Percentiles rank a stretch among this genome's conserved stretches.
These are phyloP conservation scores for Thalassiosira delicatula DNA, from an alignment of 352 stramenopile species.

Conservation along the genomic window DNA sequence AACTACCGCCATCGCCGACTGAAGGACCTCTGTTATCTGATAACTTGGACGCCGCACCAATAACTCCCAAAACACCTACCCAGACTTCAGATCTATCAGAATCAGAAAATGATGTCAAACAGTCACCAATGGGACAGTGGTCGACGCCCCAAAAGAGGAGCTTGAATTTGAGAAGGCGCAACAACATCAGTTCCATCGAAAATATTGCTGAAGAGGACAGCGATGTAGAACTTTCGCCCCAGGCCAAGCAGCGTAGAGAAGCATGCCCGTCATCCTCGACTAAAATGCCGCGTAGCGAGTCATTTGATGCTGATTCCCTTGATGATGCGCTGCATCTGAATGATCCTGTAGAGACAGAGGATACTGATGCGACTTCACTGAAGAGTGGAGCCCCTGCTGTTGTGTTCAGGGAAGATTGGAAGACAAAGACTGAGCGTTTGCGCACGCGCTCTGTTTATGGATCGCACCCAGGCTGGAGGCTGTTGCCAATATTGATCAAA, in stretches of 20 bases:
- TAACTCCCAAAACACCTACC: slow-evolving; percentile 22
- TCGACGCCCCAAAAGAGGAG: slow-evolving; percentile 60
- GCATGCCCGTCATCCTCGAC: slow-evolving; percentile 31
- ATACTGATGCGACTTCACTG: slow-evolving; percentile 23
- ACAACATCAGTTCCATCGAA: slow-evolving; percentile 19
- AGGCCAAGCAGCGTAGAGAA: slow-evolving; percentile 48
- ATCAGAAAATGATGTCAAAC: slow-evolving; percentile 2
- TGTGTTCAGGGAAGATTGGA: slow-evolving; percentile 87
- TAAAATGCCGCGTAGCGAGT: slow-evolving; percentile 32
- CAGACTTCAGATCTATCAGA: neutral
- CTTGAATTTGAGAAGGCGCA: slow-evolving; percentile 47
- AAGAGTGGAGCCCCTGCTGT: slow-evolving; percentile 64
- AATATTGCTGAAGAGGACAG: slow-evolving; percentile 41
- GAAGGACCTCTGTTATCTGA: slow-evolving; percentile 33
- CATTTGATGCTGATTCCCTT: too few species aligned
- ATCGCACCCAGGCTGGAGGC: slow-evolving; percentile 80
- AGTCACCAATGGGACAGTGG: slow-evolving; percentile 72
- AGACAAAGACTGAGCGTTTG: slow-evolving; percentile 85
- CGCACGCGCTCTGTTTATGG: slow-evolving; percentile 70
- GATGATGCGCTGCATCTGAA: slow-evolving; percentile 11
- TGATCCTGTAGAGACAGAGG: slow-evolving; percentile 10
- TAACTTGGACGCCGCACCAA: slow-evolving; percentile 6
- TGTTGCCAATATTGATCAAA: slow-evolving; percentile 96
- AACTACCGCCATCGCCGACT: slow-evolving; percentile 42
- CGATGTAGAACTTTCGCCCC: slow-evolving; percentile 43